Conservation (phyloP, 2,329 filamentous ascomycete species). For the Mycosphaerelloides madeirae region DNA sequence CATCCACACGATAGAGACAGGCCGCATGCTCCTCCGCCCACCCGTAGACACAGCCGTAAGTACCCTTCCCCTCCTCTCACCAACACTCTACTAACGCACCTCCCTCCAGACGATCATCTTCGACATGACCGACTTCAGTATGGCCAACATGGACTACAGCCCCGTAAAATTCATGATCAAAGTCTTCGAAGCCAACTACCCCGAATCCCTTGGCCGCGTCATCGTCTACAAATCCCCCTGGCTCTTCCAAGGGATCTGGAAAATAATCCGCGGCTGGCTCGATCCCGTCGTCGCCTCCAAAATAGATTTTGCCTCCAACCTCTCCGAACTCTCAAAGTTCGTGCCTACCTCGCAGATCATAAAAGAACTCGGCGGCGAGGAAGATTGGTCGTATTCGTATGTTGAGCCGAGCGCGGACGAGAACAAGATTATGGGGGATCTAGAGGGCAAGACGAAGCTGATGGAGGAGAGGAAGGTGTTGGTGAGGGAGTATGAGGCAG, state of each 20-base stretch:
- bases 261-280: conserved; percentile 89
- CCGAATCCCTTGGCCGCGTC: conserved; percentile 82
- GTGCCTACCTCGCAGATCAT: conserved; percentile 67
- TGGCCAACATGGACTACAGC: conserved; percentile 97
- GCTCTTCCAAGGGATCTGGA: conserved; percentile 98
- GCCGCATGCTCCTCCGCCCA: conserved; percentile 71
- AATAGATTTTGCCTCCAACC: conserved; percentile 83
- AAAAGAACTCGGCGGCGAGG: conserved; percentile 79
- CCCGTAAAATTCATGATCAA: conserved; percentile 99
- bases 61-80: conserved; percentile 21
- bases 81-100: neutral
- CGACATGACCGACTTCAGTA: conserved; percentile 88
- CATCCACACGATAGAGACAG: conserved; percentile 89
- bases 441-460: conserved; percentile 57
- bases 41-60: conserved; percentile 89
- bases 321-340: conserved; percentile 72
- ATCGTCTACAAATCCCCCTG: conserved; percentile 95
- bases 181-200: conserved; percentile 98
- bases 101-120: conserved; percentile 73
- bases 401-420: conserved; percentile 70
- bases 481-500: conserved; percentile 68
- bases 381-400: conserved; percentile 80
- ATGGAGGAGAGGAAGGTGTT: conserved; percentile 59
- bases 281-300: conserved; percentile 94
- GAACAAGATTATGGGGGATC: conserved; percentile 67